Base-by-base conservation (phyloP, 148 eudicot genomes). In the Dianthus caryophyllus region DNA sequence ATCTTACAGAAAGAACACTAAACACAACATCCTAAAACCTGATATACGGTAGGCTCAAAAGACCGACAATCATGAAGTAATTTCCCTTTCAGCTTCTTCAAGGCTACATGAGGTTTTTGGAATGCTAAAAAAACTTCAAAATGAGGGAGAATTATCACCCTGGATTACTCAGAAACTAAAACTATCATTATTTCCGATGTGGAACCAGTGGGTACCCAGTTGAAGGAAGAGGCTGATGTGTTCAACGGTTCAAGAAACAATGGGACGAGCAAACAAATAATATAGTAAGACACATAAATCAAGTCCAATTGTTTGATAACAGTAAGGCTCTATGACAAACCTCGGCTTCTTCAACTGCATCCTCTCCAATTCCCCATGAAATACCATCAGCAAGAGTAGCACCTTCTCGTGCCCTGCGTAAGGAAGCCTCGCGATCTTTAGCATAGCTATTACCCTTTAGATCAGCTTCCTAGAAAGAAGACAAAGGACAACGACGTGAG, bases 281-380 rank as follows among this genome's bases (percentile, higher is more conserved):
- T 12, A 33, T 44, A 14, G 30, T 30, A 51, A 13, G 10, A 33
- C 39, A 54, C 22, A 58, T 26, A 16, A 33, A 58, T 39, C 10
- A 61, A 29, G 18, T 24, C 25, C 64, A 65, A 55, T 14, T 50
- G 53, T 57, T 18, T 46, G 22, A 47, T 21, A 30, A 43, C 64
- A 10, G 7, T 18, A 33, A 27, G 16, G 50, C 7, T 50, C 21
- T 30, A 33, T 21, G 18, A 76, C 91, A 71, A 66, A 95, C 99
- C 97, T 95, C 99, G 49, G 51, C 80, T 85, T 95, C 99, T 81
- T 95, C 99, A 72, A 86, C 48, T 43, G 99, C 99, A 81, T 95
- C 99, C 65, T 95, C 99, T 38, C 84, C 68, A 97, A 95, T 90
- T 39, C 99, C 99, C 99, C 99, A 95, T 14, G 97, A 90, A 27